Evolutionary conservation across 768 basidiomycete genomes (phyloP).

Genomic region (Lentinus brumalis): DNA sequence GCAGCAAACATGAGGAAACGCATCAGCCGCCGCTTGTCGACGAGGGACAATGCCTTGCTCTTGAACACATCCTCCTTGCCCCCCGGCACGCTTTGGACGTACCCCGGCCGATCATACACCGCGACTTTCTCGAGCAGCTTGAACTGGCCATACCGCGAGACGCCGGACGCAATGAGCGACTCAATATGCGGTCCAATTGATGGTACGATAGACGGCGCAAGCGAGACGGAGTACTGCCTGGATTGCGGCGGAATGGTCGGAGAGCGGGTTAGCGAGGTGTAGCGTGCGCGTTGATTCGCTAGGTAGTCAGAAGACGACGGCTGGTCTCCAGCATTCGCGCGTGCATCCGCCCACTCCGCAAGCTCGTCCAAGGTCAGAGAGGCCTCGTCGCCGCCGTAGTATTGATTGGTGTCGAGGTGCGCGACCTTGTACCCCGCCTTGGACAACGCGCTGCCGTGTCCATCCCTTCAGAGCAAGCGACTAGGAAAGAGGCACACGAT

Average conservation of each 20-base stretch:
- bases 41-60: slow-evolving; percentile 67
- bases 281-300: slow-evolving; percentile 32
- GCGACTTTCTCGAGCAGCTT: slow-evolving; percentile 74
- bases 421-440: slow-evolving; percentile 88
- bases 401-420: slow-evolving; percentile 81
- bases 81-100: slow-evolving; percentile 69
- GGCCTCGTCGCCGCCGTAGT: slow-evolving; percentile 86
- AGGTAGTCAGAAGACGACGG: slow-evolving; percentile 25
- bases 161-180: slow-evolving; percentile 77
- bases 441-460: slow-evolving; percentile 68
- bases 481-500: slow-evolving; percentile 9
- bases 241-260: slow-evolving; percentile 50
- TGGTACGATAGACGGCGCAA: slow-evolving; percentile 82
- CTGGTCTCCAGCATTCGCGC: slow-evolving; percentile 21
- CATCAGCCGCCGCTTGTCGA: slow-evolving; percentile 91
- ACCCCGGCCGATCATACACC: slow-evolving; percentile 52
- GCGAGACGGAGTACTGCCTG: slow-evolving; percentile 82
- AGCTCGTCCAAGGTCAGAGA: slow-evolving; percentile 83
- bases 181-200: slow-evolving; percentile 79
- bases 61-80: slow-evolving; percentile 95
- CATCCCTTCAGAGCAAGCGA: slow-evolving; percentile 11
- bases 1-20: slow-evolving; percentile 85
- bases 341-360: slow-evolving; percentile 60
- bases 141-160: slow-evolving; percentile 90
- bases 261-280: slow-evolving; percentile 45